Conservation (phyloP, 352 stramenopile species). For the Globisporangium nodosum region DNA sequence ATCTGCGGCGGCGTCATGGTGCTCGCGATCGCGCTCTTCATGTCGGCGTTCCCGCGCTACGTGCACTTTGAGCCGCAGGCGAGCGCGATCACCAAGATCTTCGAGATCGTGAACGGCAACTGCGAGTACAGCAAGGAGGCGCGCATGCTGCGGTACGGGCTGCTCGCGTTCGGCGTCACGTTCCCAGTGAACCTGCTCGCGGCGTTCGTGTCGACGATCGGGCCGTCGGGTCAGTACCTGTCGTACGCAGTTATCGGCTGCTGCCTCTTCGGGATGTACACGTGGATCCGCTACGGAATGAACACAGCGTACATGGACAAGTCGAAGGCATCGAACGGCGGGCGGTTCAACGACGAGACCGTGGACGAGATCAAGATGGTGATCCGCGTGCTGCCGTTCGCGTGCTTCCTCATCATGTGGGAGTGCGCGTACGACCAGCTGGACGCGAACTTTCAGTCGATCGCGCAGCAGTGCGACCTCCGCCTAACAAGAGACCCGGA, state of each 20-base stretch:
- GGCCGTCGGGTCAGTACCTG: conserved; percentile 54
- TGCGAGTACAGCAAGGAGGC: conserved; percentile 72
- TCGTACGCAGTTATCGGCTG: conserved; percentile 65
- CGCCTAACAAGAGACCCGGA: conserved; percentile 40
- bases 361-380: conserved; percentile 86
- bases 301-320: conserved; percentile 81
- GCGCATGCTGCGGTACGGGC: conserved; percentile 72
- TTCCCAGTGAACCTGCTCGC: conserved; percentile 73
- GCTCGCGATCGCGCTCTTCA: conserved; percentile 63
- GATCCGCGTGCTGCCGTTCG: conserved; percentile 78
- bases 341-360: conserved; percentile 73
- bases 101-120: conserved; percentile 68
- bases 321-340: conserved; percentile 75
- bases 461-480: conserved; percentile 79
- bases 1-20: conserved; percentile 84
- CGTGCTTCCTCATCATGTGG: conserved; percentile 88
- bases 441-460: conserved; percentile 86
- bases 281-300: conserved; percentile 81
- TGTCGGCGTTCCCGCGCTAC: conserved; percentile 53
- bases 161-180: conserved; percentile 53
- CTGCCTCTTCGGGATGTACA: conserved; percentile 74
- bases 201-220: conserved; percentile 55
- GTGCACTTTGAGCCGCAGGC: conserved; percentile 72
- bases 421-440: conserved; percentile 84
- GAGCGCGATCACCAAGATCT: conserved; percentile 70